Conservation (phyloP, 1,284 basidiomycete genomes). For the Puccinia coronata region DNA sequence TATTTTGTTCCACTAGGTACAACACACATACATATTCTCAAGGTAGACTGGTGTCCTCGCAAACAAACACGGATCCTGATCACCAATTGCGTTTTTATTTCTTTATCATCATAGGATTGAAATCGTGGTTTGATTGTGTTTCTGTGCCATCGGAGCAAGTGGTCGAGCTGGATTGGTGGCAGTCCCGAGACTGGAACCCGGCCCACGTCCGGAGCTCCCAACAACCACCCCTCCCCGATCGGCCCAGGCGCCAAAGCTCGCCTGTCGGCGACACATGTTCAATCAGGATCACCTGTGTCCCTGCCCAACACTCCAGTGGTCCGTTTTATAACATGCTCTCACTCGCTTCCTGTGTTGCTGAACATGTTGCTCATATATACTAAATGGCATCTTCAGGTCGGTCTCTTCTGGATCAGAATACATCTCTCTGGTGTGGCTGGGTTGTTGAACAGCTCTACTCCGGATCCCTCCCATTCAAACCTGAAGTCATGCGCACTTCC, state of each 20-base stretch:
- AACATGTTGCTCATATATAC: not conserved
- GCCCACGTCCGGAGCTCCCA: not conserved
- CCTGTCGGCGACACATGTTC: not conserved
- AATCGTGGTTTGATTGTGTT: slow-evolving; percentile 52
- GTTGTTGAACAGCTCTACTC: slow-evolving; percentile 53
- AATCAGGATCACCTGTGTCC: slow-evolving; percentile 54
- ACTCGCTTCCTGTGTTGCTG: not conserved
- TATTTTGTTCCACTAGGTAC: slow-evolving; percentile 56
- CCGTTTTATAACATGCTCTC: slow-evolving; percentile 22
- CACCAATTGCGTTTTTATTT: too few species aligned
- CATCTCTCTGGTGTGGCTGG: slow-evolving; percentile 57
- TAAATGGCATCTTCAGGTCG: slow-evolving; percentile 51
- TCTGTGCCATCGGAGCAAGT: slow-evolving; percentile 52
- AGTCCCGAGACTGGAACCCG: slow-evolving; percentile 44
- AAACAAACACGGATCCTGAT: not conserved
- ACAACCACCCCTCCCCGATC: slow-evolving; percentile 10
- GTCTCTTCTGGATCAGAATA: slow-evolving; percentile 52
- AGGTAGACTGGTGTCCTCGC: not conserved
- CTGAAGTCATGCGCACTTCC: not conserved
- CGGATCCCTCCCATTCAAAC: not conserved
- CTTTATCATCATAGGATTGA: slow-evolving; percentile 53
- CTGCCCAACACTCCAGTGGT: slow-evolving; percentile 57
- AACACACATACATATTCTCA: not conserved
- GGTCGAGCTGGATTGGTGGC: slow-evolving; percentile 57
- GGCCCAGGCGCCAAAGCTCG: not conserved